Evolutionary conservation across 805 yeast genomes (phyloP).

Genomic region (Wickerhamomyces tratensis): DNA sequence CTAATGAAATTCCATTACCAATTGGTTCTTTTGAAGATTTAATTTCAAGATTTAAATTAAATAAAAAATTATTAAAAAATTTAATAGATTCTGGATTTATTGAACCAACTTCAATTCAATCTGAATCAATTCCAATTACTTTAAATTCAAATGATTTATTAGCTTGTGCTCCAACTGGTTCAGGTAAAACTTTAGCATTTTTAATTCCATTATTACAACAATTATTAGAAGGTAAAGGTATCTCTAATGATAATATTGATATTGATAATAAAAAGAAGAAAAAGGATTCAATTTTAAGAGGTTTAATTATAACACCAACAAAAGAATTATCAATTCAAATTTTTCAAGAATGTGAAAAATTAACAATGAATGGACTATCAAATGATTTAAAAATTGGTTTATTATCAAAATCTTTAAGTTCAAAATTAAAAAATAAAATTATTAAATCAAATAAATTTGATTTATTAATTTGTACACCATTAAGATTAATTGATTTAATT

Average conservation of each 20-base stretch:
- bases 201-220: constrained; percentile 71
- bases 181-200: constrained; percentile 93
- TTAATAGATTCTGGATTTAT: constrained; percentile 61
- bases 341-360: constrained; percentile 50
- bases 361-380: constrained; percentile 42
- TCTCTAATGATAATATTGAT: constrained; percentile 19
- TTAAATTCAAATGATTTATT: constrained; percentile 65
- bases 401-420: constrained; percentile 62
- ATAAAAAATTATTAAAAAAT: constrained; percentile 44
- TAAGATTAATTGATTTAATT: constrained; percentile 74
- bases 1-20: constrained; percentile 74
- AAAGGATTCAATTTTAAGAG: constrained; percentile 32
- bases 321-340: constrained; percentile 90
- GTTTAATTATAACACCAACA: constrained; percentile 85
- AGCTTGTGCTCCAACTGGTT: constrained; percentile 97
- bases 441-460: constrained; percentile 60
- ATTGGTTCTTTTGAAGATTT: constrained; percentile 85
- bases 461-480: constrained; percentile 78
- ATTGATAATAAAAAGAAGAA: constrained; percentile 21
- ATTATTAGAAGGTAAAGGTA: constrained; percentile 14
- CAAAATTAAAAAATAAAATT: constrained; percentile 53
- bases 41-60: constrained; percentile 54
- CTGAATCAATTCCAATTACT: constrained; percentile 77
- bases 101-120: constrained; percentile 89
- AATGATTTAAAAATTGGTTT: constrained; percentile 46